A percentile compares a stretch with the other conserved stretches of the same genome.
Conservation (phyloP, 2,329 filamentous ascomycete genomes). For the Venturia oleaginea region DNA sequence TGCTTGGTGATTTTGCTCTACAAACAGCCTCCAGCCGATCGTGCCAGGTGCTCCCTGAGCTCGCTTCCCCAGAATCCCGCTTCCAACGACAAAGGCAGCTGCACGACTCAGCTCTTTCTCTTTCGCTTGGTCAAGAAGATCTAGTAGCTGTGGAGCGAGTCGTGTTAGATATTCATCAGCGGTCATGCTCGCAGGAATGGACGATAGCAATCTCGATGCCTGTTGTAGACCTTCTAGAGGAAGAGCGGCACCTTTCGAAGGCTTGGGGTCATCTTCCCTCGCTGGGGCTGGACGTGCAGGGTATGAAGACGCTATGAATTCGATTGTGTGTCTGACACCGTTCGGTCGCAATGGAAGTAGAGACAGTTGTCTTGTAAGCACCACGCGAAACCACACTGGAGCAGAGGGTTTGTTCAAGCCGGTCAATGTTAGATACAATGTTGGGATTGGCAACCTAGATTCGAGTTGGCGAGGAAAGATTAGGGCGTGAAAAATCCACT, state of each 20-base stretch:
- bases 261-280: slow-evolving; percentile 24
- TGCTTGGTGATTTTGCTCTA: slow-evolving; percentile 45
- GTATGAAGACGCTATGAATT: slow-evolving; percentile 63
- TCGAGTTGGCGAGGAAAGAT: background rate
- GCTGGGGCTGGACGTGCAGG: slow-evolving; percentile 40
- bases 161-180: slow-evolving; percentile 51
- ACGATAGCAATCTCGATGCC: slow-evolving; percentile 52
- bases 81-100: slow-evolving; percentile 54
- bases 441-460: slow-evolving; percentile 37
- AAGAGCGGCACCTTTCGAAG: slow-evolving; percentile 46
- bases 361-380: slow-evolving; percentile 50
- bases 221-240: slow-evolving; percentile 59
- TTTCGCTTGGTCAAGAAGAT: slow-evolving; percentile 51
- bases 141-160: slow-evolving; percentile 52
- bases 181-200: slow-evolving; percentile 46
- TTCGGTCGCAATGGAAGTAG: slow-evolving; percentile 51
- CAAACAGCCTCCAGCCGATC: slow-evolving; percentile 53
- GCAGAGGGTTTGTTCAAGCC: slow-evolving; percentile 54
- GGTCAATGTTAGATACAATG: slow-evolving; percentile 53
- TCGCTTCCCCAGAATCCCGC: slow-evolving; percentile 57
- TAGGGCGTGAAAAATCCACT: background rate
- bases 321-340: slow-evolving; percentile 58
- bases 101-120: slow-evolving; percentile 50
- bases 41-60: slow-evolving; percentile 54
- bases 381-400: slow-evolving; percentile 50